A percentile compares a stretch with the other conserved stretches of the same genome.
These are phyloP conservation scores for Aspergillus avenaceus DNA, from an alignment of 495 filamentous ascomycete genomes.

Conservation along the genomic window DNA sequence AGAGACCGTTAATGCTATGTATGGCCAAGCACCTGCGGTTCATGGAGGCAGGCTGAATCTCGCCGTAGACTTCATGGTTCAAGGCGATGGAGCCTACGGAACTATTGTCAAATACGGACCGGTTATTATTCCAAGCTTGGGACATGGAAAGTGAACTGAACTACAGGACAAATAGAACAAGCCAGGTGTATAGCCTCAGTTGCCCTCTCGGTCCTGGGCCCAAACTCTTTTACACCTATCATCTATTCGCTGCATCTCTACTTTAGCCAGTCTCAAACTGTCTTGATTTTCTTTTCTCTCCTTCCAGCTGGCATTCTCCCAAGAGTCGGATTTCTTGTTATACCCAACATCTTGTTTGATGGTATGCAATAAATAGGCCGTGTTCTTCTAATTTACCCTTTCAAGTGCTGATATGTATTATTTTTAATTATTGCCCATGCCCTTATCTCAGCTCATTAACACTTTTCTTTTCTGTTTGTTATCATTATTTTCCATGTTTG, in stretches of 20 bases:
- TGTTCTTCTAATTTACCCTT: no score
- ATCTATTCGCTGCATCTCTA: neutral
- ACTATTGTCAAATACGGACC: constrained; percentile 93
- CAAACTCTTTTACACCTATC: neutral
- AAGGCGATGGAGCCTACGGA: constrained; percentile 76
- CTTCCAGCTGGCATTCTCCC: no score
- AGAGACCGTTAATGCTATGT: constrained; percentile 59
- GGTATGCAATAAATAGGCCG: no score
- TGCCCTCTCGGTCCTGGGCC: neutral
- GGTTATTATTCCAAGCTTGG: constrained; percentile 89
- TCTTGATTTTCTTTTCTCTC: neutral
- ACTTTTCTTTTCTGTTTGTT: no score
- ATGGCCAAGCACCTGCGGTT: constrained; percentile 38
- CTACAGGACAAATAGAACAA: neutral
- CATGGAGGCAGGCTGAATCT: constrained; percentile 66
- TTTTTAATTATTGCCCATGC: no score
- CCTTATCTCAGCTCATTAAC: no score
- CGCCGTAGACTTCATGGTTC: constrained; percentile 95
- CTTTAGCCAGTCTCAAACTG: neutral
- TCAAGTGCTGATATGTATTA: no score
- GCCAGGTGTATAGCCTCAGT: neutral
- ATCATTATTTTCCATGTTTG: no score
- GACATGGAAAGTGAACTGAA: constrained; percentile 57
- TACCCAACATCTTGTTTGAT: no score
- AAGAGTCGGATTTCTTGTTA: no score